phyloP scores from a whole-genome alignment of 1,284 basidiomycete genomes.

The Ganoderma sp. region DNA sequence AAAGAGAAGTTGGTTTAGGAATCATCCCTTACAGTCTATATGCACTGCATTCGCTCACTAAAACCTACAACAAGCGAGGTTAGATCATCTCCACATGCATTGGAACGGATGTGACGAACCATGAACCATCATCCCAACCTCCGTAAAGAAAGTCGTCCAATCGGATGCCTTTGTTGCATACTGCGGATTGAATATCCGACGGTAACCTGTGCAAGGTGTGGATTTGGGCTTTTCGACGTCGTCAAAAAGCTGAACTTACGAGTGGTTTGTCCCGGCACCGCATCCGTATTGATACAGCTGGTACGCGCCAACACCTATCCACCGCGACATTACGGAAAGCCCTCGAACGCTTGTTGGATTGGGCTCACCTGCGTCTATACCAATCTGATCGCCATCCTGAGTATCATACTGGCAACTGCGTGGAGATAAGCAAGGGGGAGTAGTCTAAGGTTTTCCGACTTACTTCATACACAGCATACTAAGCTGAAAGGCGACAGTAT shows the following conservation, averaged over 20 bases:
- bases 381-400: conserved; percentile 4
- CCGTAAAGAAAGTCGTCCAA: conserved; percentile 21
- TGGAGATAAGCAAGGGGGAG: not conserved
- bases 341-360: too few relatives aligned
- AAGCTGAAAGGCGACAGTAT: conserved; percentile 23
- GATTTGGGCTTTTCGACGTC: not conserved
- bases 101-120: conserved; percentile 11
- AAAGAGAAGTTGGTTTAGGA: not conserved
- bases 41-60: not conserved
- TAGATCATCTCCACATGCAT: not conserved
- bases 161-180: conserved; percentile 16
- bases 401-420: conserved; percentile 25
- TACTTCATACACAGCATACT: conserved; percentile 30
- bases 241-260: not conserved
- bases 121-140: conserved; percentile 17
- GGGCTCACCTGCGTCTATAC: conserved; percentile 15
- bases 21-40: not conserved
- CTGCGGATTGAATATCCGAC: conserved; percentile 14
- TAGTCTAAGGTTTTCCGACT: not conserved
- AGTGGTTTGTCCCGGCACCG: conserved; percentile 8
- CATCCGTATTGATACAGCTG: conserved; percentile 10
- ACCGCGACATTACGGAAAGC: not conserved
- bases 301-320: conserved; percentile 10
- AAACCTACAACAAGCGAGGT: not conserved
- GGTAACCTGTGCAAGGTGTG: not conserved